Percentiles rank a stretch among this genome's conserved stretches.
These are phyloP conservation scores for Paralagenidium karlingii DNA, from an alignment of 352 stramenopile genomes.

Conservation along the genomic window DNA sequence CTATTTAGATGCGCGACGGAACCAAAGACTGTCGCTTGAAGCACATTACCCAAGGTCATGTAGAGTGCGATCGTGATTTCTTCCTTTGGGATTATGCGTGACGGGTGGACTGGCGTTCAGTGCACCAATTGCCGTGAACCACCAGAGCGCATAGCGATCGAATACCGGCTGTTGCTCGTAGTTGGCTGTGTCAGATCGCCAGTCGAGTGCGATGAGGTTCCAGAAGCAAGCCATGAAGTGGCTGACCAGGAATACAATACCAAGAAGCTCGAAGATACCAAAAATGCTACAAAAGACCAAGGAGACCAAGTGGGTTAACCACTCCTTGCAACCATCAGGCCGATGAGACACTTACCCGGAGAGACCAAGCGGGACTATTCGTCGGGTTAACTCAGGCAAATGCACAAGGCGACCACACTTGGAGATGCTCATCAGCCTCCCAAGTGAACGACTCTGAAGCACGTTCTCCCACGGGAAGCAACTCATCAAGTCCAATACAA, in stretches of 20 bases:
- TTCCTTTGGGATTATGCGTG: constrained; percentile 30
- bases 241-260: constrained; percentile 37
- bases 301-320: too few species aligned
- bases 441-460: constrained; percentile 14
- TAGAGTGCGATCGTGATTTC: constrained; percentile 47
- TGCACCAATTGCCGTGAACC: constrained; percentile 41
- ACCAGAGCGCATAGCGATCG: constrained; percentile 29
- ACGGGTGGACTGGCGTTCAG: constrained; percentile 43
- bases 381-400: constrained; percentile 51
- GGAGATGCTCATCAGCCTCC: constrained; percentile 37
- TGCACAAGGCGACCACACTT: constrained; percentile 56
- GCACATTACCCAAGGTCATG: constrained; percentile 58
- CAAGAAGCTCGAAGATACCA: constrained; percentile 29
- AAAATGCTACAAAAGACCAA: too few species aligned
- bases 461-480: constrained; percentile 61
- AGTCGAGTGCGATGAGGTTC: constrained; percentile 35
- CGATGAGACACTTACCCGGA: too few species aligned
- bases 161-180: constrained; percentile 14
- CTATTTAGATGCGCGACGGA: constrained; percentile 46
- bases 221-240: constrained; percentile 51
- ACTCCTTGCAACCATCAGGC: too few species aligned
- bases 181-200: constrained; percentile 18
- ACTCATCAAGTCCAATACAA: constrained; percentile 42
- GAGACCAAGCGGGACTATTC: too few species aligned
- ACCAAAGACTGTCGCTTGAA: constrained; percentile 59